phyloP scores from a whole-genome alignment of 495 filamentous ascomycete species.

The Penicillium flavigenum region DNA sequence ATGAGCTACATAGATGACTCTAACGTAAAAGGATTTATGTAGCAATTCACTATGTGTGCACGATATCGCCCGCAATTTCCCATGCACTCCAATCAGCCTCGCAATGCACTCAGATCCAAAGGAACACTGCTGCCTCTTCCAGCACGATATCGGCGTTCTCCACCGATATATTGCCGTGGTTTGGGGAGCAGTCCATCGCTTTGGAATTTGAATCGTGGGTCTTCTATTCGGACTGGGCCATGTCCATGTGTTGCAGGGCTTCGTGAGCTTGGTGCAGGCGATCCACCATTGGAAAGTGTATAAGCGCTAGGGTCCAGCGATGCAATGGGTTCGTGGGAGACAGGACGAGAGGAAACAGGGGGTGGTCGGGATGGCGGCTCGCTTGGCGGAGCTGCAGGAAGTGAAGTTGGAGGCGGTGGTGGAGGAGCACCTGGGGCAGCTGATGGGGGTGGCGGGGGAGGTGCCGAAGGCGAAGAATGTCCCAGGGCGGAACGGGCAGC shows the following conservation, averaged over 20 bases:
- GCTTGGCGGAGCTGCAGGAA: conserved; percentile 47
- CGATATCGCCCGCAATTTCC: conserved; percentile 29
- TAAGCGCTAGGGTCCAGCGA: conserved; percentile 75
- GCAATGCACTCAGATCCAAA: conserved; percentile 65
- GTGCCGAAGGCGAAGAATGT: conserved; percentile 28
- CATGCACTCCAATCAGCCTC: conserved; percentile 28
- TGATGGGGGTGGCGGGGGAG: conserved; percentile 53
- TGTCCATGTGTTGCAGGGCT: conserved; percentile 43
- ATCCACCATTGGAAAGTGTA: conserved; percentile 63
- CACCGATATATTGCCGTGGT: conserved; percentile 74
- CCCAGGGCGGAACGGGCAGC: conserved; percentile 41
- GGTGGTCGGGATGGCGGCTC: conserved; percentile 51
- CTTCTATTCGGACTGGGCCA: conserved; percentile 63
- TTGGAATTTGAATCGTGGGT: conserved; percentile 83
- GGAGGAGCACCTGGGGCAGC: conserved; percentile 46
- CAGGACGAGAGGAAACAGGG: conserved; percentile 44
- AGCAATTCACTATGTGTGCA: conserved; percentile 31
- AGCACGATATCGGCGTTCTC: conserved; percentile 75
- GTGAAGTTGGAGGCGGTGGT: conserved; percentile 47
- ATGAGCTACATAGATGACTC: background rate
- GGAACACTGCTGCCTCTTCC: conserved; percentile 93
- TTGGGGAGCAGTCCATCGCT: conserved; percentile 79
- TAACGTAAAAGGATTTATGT: conserved; percentile 19
- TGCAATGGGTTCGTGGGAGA: conserved; percentile 49
- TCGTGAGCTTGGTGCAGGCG: conserved; percentile 31